phyloP scores from a whole-genome alignment of 2,329 filamentous ascomycete genomes.

The Pseudogymnoascus sp. region DNA sequence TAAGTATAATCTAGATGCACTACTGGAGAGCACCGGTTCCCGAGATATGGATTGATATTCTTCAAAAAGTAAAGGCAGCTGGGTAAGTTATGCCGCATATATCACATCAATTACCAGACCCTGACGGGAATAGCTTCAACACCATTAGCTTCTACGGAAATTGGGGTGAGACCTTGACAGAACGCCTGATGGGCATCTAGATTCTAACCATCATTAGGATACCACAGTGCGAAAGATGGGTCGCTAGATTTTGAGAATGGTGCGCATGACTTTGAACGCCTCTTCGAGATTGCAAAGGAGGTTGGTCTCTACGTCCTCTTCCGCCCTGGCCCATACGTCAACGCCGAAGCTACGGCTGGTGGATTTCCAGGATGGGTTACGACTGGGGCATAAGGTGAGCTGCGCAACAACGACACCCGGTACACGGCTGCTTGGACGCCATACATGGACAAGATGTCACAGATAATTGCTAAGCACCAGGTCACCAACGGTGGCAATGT shows the following conservation, averaged over 20 bases:
- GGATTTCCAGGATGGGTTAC: slow-evolving; percentile 57
- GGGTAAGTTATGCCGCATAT: slow-evolving; percentile 17
- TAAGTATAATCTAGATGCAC: slow-evolving; percentile 32
- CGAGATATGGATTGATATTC: slow-evolving; percentile 42
- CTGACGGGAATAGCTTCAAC: slow-evolving; percentile 32
- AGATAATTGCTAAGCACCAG: slow-evolving; percentile 44
- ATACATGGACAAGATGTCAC: slow-evolving; percentile 44
- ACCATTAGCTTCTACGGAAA: slow-evolving; percentile 40
- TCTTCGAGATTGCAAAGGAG: slow-evolving; percentile 46
- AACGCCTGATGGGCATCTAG: neutral
- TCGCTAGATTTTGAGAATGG: slow-evolving; percentile 45
- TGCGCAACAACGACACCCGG: slow-evolving; percentile 45
- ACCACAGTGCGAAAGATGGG: slow-evolving; percentile 38
- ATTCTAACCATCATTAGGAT: slow-evolving; percentile 25
- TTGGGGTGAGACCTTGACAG: slow-evolving; percentile 26
- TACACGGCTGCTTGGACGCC: slow-evolving; percentile 48
- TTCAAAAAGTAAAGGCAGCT: slow-evolving; percentile 45
- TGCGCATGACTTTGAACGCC: slow-evolving; percentile 44
- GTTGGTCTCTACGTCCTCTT: slow-evolving; percentile 49
- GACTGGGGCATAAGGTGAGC: slow-evolving; percentile 48
- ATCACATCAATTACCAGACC: neutral
- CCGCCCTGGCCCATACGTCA: slow-evolving; percentile 54
- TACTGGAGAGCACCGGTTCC: slow-evolving; percentile 45
- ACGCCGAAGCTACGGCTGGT: slow-evolving; percentile 55
- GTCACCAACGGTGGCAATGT: slow-evolving; percentile 52